Evolutionary conservation across 345 rosid species (phyloP), one percentile per base, ranked within the genome.

Genomic region (Trapa incisa): DNA sequence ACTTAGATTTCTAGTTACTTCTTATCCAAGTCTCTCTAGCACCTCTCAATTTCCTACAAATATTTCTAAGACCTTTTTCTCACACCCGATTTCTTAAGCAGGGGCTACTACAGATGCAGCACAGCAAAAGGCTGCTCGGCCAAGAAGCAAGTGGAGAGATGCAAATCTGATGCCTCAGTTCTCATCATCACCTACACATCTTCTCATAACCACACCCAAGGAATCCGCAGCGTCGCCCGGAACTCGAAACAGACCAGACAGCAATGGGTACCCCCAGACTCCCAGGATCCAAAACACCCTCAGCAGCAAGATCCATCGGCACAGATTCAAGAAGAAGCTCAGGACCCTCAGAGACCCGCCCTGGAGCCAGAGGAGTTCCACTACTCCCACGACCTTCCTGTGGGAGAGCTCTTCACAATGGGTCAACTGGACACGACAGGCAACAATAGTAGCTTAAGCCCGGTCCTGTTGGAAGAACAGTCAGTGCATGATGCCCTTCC

Each of bases 51-150:
- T 22, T 54, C 22, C 9, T n/a, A 35, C 32, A 12, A n/a, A 52
- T 52, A 22, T 52, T 6, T 15, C 7, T 8, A 8, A 3, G 43
- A 3, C 7, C 7, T 41, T 8, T 8, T 41, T 41, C 43, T 8
- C 7, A 41, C 43, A 3, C 6, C 8, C 47, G 42, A 33, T 15
- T 37, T 66, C 45, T 39, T 37, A 13, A 70, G 72, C 77, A 87
- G 90, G 72, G 90, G 93, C 1, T 87, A 87, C 71, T 87, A 87
- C 79, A 83, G 84, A 67, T 87, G 93, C 73, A 83, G 87, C 78
- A 87, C 93, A 75, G 79, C 87, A 54, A 85, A 85, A 73, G 88
- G 90, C 11, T 87, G 93, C 50, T 82, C 82, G 35, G 93, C 93
- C 33, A 87, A 80, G 70, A 87, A 87, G 73, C 89, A 83, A 71